A percentile compares a stretch with the other conserved stretches of the same genome.
These are phyloP conservation scores for Fusarium heterosporum DNA, from an alignment of 2,329 filamentous ascomycete genomes.

Conservation along the genomic window DNA sequence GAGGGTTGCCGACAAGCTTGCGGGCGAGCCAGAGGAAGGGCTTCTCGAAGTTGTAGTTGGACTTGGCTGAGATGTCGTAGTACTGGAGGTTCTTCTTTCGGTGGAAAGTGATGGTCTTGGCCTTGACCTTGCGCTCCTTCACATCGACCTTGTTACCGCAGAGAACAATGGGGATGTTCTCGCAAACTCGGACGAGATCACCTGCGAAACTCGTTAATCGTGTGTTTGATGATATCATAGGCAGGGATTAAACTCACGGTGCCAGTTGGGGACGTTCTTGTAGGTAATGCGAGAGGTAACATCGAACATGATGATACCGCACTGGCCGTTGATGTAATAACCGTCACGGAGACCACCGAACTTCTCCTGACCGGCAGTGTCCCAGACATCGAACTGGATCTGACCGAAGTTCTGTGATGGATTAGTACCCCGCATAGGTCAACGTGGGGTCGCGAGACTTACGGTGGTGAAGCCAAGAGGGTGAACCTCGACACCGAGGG, in stretches of 20 bases:
- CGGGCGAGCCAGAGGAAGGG: constrained; percentile 99
- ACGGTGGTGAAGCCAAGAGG: constrained; percentile 98
- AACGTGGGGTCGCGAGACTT: constrained; percentile 61
- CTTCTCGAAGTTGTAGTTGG: constrained; percentile 99
- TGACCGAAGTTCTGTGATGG: constrained; percentile 83
- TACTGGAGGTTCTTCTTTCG: constrained; percentile 99
- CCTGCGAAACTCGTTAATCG: constrained; percentile 63
- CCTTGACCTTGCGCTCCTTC: constrained; percentile 99
- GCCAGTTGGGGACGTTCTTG: constrained; percentile 99
- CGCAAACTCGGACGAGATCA: constrained; percentile 98
- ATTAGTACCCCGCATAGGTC: constrained; percentile 45
- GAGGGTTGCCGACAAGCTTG: constrained; percentile 95
- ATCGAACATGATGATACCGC: constrained; percentile 99
- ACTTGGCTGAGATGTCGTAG: constrained; percentile 99
- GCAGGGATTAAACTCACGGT: constrained; percentile 76
- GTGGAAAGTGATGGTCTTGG: constrained; percentile 99
- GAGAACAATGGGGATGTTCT: constrained; percentile 98
- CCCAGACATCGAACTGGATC: constrained; percentile 99
- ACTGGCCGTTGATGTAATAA: constrained; percentile 99
- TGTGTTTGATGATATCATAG: not conserved
- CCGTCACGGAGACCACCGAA: constrained; percentile 99
- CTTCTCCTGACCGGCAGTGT: constrained; percentile 99
- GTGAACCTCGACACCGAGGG: constrained; percentile 99
- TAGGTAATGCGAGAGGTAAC: constrained; percentile 99
- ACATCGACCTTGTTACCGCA: constrained; percentile 99